Conservation (phyloP, 2,329 filamentous ascomycete species). For the Mollisia scopiformis region DNA sequence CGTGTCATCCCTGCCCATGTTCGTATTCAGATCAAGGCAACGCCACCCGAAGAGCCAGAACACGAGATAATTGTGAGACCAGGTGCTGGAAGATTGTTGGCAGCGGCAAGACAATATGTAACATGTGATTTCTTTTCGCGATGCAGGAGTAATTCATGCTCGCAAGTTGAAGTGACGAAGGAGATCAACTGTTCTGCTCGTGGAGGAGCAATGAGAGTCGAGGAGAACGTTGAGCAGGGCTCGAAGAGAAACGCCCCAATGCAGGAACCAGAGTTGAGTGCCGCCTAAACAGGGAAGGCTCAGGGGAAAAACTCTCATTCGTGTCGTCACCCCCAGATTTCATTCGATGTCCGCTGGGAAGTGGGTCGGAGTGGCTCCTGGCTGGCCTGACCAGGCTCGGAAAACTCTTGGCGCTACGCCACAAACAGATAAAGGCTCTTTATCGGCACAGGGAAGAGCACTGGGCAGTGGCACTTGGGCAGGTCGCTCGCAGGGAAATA, state of each 20-base stretch:
- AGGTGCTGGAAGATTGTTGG: neutral
- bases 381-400: neutral
- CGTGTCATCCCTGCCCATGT: neutral
- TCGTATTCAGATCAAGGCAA: neutral
- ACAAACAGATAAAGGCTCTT: constrained; percentile 5
- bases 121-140: neutral
- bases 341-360: neutral
- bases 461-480: too few relatives aligned
- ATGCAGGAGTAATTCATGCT: neutral
- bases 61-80: neutral
- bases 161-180: neutral
- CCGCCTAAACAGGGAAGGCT: neutral
- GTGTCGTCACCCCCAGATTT: neutral
- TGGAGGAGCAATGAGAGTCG: neutral
- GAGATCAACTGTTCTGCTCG: neutral
- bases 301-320: neutral
- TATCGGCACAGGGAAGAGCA: neutral
- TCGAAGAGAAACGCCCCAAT: neutral
- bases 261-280: neutral
- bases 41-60: neutral
- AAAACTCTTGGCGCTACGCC: constrained; percentile 11
- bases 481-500: too few relatives aligned
- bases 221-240: neutral
- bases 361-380: neutral
- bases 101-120: neutral